These are phyloP conservation scores for Verbascum thapsus DNA, from an alignment of 257 asterid species.

Conservation along the genomic window DNA sequence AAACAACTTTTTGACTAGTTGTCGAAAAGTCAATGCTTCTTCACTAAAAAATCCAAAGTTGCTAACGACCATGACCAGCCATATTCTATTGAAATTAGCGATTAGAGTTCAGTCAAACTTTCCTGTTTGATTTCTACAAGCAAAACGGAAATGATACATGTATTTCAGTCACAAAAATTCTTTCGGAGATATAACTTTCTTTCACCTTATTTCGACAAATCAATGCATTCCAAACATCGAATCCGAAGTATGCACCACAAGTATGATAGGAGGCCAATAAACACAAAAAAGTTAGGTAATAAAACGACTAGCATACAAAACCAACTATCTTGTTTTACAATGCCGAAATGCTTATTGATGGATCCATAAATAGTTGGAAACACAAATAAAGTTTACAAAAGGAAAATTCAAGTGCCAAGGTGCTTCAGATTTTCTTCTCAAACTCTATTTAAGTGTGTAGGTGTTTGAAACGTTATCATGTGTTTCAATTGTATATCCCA, in stretches of 20 bases:
- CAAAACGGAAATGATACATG: not conserved
- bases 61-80: not conserved
- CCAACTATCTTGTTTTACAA: constrained; percentile 7
- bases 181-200: constrained; percentile 8
- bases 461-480: not conserved
- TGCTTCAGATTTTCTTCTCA: constrained; percentile 7
- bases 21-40: not conserved
- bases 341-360: constrained; percentile 4
- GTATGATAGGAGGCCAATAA: not conserved
- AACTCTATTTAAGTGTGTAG: constrained; percentile 3
- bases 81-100: constrained; percentile 10
- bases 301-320: constrained; percentile 4
- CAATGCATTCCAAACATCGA: constrained; percentile 8
- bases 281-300: not conserved
- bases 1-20: not conserved
- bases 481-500: not conserved
- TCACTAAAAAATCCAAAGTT: not conserved
- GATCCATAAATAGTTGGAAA: not conserved
- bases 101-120: not conserved
- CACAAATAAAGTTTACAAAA: not conserved
- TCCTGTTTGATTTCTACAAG: not conserved
- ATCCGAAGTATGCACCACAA: constrained; percentile 11
- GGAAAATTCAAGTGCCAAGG: not conserved
- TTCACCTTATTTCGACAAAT: constrained; percentile 11
- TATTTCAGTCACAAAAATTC: not conserved